Conservation (phyloP, 2,329 filamentous ascomycete genomes). For the Aspergillus intermedius region DNA sequence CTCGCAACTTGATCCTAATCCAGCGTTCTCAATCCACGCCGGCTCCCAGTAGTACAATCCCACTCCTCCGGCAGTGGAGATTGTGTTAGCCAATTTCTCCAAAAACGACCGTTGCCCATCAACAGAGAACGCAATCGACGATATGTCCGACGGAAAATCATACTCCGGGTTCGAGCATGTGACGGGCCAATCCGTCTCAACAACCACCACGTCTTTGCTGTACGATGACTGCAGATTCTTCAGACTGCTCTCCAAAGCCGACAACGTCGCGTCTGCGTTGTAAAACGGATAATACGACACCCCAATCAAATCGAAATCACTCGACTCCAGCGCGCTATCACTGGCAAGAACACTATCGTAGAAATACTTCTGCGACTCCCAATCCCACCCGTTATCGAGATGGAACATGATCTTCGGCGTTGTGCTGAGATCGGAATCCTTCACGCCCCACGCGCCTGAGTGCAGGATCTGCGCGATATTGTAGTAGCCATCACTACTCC, state of each 20-base stretch:
- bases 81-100: constrained; percentile 51
- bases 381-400: constrained; percentile 69
- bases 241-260: constrained; percentile 50
- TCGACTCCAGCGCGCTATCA: constrained; percentile 43
- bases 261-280: constrained; percentile 52
- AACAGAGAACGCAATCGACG: constrained; percentile 55
- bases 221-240: constrained; percentile 55
- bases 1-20: constrained; percentile 58
- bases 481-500: constrained; percentile 36
- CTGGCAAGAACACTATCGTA: constrained; percentile 52
- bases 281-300: constrained; percentile 72
- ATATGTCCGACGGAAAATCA: constrained; percentile 55
- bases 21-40: constrained; percentile 61
- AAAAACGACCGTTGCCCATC: constrained; percentile 60
- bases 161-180: constrained; percentile 54
- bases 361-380: constrained; percentile 59
- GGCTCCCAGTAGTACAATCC: constrained; percentile 72
- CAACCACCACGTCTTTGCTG: constrained; percentile 61
- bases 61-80: constrained; percentile 49
- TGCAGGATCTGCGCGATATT: constrained; percentile 61
- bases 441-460: constrained; percentile 58
- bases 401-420: constrained; percentile 68
- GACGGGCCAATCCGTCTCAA: constrained; percentile 65
- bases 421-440: constrained; percentile 51
- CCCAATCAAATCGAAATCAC: constrained; percentile 65